Evolutionary conservation across 495 filamentous ascomycete species (phyloP).

Genomic region (Podospora pseudopauciseta): DNA sequence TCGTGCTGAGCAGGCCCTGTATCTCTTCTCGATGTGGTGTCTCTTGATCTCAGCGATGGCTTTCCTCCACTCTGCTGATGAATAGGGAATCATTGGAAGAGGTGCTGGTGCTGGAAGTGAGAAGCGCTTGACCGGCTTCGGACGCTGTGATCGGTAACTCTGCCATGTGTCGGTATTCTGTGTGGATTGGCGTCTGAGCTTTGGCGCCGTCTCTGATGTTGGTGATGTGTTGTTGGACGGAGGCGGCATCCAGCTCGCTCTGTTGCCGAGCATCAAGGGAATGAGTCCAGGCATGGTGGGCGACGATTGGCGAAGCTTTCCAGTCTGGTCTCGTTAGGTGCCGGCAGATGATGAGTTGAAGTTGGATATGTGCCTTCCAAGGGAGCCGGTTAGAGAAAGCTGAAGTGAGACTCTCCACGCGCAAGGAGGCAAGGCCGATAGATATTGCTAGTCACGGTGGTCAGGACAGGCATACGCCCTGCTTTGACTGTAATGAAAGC

Average conservation of each 20-base stretch:
- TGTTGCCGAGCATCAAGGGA: slow-evolving; percentile 33
- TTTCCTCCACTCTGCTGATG: slow-evolving; percentile 41
- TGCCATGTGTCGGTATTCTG: slow-evolving; percentile 12
- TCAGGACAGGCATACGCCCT: slow-evolving; percentile 19
- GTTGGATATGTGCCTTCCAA: neutral
- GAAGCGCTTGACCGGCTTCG: slow-evolving; percentile 19
- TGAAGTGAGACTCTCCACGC: slow-evolving; percentile 13
- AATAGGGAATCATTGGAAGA: slow-evolving; percentile 29
- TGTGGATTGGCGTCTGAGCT: slow-evolving; percentile 9
- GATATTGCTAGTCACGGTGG: slow-evolving; percentile 2
- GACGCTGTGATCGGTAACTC: slow-evolving; percentile 3
- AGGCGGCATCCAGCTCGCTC: slow-evolving; percentile 21
- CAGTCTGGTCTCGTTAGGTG: neutral
- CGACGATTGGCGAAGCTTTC: slow-evolving; percentile 10
- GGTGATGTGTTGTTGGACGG: slow-evolving; percentile 5
- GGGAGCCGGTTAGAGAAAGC: slow-evolving; percentile 6
- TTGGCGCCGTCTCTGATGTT: slow-evolving; percentile 11
- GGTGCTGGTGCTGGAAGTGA: slow-evolving; percentile 20
- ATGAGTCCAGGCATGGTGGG: slow-evolving; percentile 23
- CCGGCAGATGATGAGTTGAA: slow-evolving; percentile 2
- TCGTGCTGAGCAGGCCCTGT: slow-evolving; percentile 44
- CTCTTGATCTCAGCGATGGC: slow-evolving; percentile 45
- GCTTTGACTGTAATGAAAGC: slow-evolving; percentile 17
- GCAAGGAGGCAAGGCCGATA: neutral
- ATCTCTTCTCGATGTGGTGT: slow-evolving; percentile 42